Evolutionary conservation across 768 basidiomycete genomes (phyloP).

Genomic region (Auriculariales sp.): DNA sequence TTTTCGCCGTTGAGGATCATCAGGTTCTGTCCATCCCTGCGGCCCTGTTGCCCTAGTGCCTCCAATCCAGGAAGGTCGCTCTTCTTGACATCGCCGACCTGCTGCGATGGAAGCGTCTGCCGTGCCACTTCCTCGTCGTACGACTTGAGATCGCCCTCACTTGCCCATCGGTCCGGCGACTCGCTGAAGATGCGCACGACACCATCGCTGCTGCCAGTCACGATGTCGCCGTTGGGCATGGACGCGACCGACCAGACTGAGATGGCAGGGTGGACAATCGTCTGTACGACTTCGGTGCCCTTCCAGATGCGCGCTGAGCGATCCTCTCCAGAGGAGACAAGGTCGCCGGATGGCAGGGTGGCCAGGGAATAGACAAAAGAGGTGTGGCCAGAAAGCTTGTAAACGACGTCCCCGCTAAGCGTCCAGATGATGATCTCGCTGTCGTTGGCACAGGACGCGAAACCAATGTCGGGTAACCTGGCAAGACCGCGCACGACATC

Average conservation of each 20-base stretch:
- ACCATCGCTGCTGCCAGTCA: constrained; percentile 83
- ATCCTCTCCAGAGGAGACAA: constrained; percentile 90
- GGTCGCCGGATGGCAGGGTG: constrained; percentile 64
- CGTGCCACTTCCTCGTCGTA: constrained; percentile 66
- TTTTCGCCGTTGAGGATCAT: constrained; percentile 71
- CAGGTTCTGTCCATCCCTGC: constrained; percentile 83
- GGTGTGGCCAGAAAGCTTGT: constrained; percentile 83
- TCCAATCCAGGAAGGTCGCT: constrained; percentile 80
- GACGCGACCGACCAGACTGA: constrained; percentile 92
- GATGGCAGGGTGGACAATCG: constrained; percentile 83
- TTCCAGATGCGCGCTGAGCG: constrained; percentile 85
- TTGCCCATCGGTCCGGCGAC: constrained; percentile 58
- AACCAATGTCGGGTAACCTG: constrained; percentile 71
- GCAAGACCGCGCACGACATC: constrained; percentile 85
- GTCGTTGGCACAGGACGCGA: constrained; percentile 93
- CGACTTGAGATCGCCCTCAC: constrained; percentile 42
- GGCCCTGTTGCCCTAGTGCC: constrained; percentile 62
- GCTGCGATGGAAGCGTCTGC: constrained; percentile 70
- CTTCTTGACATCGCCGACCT: constrained; percentile 88
- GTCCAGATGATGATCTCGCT: constrained; percentile 92
- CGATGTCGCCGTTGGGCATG: constrained; percentile 84
- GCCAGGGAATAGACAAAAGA: constrained; percentile 91
- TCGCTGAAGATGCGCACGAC: constrained; percentile 75
- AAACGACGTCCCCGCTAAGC: constrained; percentile 59
- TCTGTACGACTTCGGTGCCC: constrained; percentile 73